Evolutionary conservation across 202 grass and related monocot species (phyloP).

Genomic region (Alloteropsis angusta): DNA sequence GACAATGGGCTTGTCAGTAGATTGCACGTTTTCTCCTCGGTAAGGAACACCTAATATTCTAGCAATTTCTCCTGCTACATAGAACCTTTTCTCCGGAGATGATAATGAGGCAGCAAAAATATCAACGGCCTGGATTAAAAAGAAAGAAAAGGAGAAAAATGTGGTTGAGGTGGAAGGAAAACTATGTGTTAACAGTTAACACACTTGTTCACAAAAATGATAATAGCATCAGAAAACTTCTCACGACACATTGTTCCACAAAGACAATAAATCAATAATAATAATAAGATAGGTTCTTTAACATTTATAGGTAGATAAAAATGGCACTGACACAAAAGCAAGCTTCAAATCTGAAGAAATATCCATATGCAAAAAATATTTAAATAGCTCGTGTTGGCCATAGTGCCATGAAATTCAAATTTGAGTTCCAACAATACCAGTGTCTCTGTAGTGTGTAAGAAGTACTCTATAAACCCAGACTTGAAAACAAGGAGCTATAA

Average conservation of each 20-base stretch:
- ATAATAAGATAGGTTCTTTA: neutral
- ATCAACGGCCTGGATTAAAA: conserved; percentile 57
- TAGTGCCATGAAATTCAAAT: neutral
- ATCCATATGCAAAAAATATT: neutral
- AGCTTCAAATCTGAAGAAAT: neutral
- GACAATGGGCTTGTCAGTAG: conserved; percentile 55
- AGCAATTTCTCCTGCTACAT: conserved; percentile 65
- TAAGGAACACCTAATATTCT: conserved; percentile 39
- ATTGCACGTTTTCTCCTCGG: conserved; percentile 31
- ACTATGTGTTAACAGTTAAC: neutral
- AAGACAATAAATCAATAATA: no score
- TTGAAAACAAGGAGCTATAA: neutral
- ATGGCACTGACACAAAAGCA: neutral
- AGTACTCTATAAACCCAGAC: neutral
- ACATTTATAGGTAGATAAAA: neutral
- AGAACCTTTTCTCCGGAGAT: conserved; percentile 51
- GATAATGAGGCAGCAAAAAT: conserved; percentile 63
- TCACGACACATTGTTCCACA: neutral
- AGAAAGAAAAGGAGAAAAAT: neutral
- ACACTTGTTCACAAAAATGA: neutral
- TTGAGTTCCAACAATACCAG: neutral
- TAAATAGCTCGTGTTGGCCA: neutral
- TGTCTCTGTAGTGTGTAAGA: neutral
- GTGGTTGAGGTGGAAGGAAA: conserved; percentile 7
- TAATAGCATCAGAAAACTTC: neutral